Conservation (phyloP, 2,329 filamentous ascomycete species). For the Xylaria sp. region DNA sequence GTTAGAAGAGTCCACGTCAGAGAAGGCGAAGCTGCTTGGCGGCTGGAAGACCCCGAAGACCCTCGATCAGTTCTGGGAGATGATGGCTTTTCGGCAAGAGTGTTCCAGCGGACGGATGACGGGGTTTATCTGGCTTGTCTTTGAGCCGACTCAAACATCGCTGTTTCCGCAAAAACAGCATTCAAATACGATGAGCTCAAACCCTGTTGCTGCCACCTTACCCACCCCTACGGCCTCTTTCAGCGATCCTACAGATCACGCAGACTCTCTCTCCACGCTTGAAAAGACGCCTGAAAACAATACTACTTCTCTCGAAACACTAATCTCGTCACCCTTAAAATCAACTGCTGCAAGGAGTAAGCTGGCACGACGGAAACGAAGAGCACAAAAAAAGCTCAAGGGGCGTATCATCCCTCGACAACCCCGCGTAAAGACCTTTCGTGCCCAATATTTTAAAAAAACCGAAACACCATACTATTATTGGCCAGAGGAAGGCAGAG, state of each 20-base stretch:
- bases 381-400: constrained; percentile 59
- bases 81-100: constrained; percentile 97
- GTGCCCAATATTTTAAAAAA: constrained; percentile 60
- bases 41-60: constrained; percentile 86
- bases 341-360: constrained; percentile 41
- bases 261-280: constrained; percentile 30
- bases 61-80: constrained; percentile 96
- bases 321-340: constrained; percentile 49
- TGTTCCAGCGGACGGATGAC: constrained; percentile 92
- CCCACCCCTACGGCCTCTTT: constrained; percentile 48
- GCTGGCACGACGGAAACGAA: constrained; percentile 51
- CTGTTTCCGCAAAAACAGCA: background rate
- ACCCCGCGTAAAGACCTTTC: constrained; percentile 71
- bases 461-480: constrained; percentile 71
- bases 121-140: constrained; percentile 93
- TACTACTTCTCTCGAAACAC: constrained; percentile 42
- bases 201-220: constrained; percentile 15
- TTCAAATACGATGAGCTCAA: constrained; percentile 19
- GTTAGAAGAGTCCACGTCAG: constrained; percentile 77
- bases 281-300: constrained; percentile 16
- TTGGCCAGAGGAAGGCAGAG: constrained; percentile 72
- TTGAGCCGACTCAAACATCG: constrained; percentile 63
- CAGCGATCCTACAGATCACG: constrained; percentile 43
- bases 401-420: constrained; percentile 72
- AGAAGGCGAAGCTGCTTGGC: constrained; percentile 65